Evolutionary conservation across 495 filamentous ascomycete species (phyloP), one percentile per base, ranked within the genome.

Genomic region (Rostrohypoxylon terebratum): DNA sequence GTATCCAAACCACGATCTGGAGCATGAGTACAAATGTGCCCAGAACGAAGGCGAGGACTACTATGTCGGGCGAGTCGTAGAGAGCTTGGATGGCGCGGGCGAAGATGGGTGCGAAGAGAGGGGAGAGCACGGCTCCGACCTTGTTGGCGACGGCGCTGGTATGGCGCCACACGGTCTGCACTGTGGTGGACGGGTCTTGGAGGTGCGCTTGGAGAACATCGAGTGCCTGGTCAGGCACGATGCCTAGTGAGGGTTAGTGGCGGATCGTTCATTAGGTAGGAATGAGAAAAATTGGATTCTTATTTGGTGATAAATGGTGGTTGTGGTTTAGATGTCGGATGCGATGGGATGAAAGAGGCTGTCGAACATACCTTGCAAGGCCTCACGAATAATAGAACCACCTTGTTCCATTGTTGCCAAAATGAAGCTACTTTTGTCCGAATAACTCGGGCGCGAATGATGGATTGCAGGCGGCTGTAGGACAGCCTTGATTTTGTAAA

Each of bases 1-100:
- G 87, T 25, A 91, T 79, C 77, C 89, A 88, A 74, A 89, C 81
- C n/a, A 96, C 79, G 59, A 94, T 73, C 75, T 90, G 87, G 66
- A 94, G 78, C 16, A 87, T 86, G 53, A 93, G 55, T 66, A 93
- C 75, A 34, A 94, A 72, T 47, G 87, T 67, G 44, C 70, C 71
- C 14, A 89, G 62, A 1, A 87, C 71, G 13, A 91, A 79, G 38
- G 86, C 76, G 4, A 90, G 75, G 62, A 92, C 79, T 16, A 90
- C 88, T 55, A 93, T 75, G 81, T 92, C 89, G 4, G 86, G 88
- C 73, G 83, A 82, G 70, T 72, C 76, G 51, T 78, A 72, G 11
- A 85, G 74, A 10, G 75, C 66, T 16, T 59, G 60, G 45, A 74
- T 79, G 23, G 83, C 77, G 54, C 85, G 67, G 69, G 83, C 79